phyloP scores from a whole-genome alignment of 768 basidiomycete species.

The Leccinum obscurum region DNA sequence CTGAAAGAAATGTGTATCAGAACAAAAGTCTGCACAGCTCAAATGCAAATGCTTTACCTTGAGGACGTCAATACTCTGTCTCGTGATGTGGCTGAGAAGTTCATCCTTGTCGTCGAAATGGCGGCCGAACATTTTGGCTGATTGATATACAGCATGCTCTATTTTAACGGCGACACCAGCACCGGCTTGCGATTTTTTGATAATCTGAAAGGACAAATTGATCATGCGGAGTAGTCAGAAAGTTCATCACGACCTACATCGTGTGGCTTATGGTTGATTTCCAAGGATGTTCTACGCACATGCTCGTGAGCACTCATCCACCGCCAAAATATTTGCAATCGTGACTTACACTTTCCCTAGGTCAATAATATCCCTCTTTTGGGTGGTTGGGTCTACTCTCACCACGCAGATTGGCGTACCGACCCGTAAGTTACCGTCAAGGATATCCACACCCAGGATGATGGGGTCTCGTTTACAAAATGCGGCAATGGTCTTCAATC shows the following conservation, averaged over 20 bases:
- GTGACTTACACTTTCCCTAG: slow-evolving; percentile 88
- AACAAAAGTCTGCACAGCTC: neutral
- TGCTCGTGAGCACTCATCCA: slow-evolving; percentile 5
- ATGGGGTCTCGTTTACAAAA: slow-evolving; percentile 98
- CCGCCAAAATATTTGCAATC: neutral
- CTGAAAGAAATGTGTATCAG: slow-evolving; percentile 39
- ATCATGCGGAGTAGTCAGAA: neutral
- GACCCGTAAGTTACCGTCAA: slow-evolving; percentile 86
- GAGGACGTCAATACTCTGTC: slow-evolving; percentile 92
- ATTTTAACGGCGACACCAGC: slow-evolving; percentile 98
- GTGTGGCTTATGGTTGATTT: slow-evolving; percentile 91
- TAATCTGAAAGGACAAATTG: slow-evolving; percentile 47
- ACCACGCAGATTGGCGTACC: slow-evolving; percentile 97
- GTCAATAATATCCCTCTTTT: slow-evolving; percentile 87
- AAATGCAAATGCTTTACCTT: slow-evolving; percentile 53
- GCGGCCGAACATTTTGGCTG: slow-evolving; percentile 92
- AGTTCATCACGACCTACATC: slow-evolving; percentile 52
- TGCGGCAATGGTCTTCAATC: slow-evolving; percentile 88
- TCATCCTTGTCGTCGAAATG: slow-evolving; percentile 98
- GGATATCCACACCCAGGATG: slow-evolving; percentile 93
- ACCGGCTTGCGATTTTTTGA: slow-evolving; percentile 94
- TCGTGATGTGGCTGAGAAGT: slow-evolving; percentile 83
- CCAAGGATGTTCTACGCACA: slow-evolving; percentile 77
- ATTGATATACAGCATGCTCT: slow-evolving; percentile 94
- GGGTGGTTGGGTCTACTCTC: slow-evolving; percentile 82